Conservation (phyloP, 495 filamentous ascomycete genomes). For the Aspergillus nanangensis region DNA sequence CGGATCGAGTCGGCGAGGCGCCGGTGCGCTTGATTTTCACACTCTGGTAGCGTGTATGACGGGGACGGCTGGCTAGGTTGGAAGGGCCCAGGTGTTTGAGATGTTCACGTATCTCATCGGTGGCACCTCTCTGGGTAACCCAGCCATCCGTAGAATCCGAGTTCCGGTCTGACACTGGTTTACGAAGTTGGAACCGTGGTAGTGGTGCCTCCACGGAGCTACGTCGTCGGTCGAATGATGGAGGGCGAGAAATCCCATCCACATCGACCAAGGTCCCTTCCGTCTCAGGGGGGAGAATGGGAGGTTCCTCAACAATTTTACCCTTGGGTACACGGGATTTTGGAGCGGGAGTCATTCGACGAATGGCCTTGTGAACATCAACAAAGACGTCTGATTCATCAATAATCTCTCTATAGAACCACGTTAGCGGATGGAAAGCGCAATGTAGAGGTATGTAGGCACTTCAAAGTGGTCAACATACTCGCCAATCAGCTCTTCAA, state of each 20-base stretch:
- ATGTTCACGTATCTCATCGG: conserved; percentile 71
- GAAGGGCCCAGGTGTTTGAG: conserved; percentile 89
- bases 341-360: conserved; percentile 68
- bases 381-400: conserved; percentile 95
- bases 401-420: conserved; percentile 71
- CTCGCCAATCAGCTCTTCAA: conserved; percentile 97
- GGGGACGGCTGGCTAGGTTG: conserved; percentile 80
- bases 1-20: conserved; percentile 35
- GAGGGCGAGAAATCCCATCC: conserved; percentile 12
- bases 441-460: neutral
- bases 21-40: conserved; percentile 85
- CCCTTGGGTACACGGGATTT: conserved; percentile 57
- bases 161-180: conserved; percentile 23
- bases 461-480: conserved; percentile 29
- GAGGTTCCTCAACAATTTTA: conserved; percentile 47
- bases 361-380: conserved; percentile 94
- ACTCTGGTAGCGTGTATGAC: conserved; percentile 74
- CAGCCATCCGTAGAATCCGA: conserved; percentile 22
- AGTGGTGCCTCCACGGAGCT: conserved; percentile 49
- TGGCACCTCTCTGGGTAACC: conserved; percentile 34
- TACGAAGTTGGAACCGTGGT: conserved; percentile 42
- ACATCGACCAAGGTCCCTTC: conserved; percentile 37
- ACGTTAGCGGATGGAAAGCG: too few species aligned
- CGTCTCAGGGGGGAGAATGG: conserved; percentile 19
- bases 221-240: conserved; percentile 21